These are phyloP conservation scores for Marsdenia floribunda DNA, from an alignment of 257 asterid species.

Conservation along the genomic window DNA sequence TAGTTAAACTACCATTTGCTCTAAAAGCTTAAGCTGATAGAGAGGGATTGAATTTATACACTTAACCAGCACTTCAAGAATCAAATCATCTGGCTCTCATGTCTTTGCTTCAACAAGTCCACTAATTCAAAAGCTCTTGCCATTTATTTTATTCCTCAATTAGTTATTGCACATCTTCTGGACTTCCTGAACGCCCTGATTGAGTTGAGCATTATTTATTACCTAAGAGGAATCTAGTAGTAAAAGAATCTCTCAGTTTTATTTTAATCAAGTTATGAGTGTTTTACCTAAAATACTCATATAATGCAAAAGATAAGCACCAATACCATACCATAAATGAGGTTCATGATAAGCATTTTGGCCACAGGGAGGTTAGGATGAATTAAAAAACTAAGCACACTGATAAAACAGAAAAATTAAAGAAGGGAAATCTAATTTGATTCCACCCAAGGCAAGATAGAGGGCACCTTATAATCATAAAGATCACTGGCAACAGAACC, in stretches of 20 bases:
- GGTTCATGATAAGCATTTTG: not conserved
- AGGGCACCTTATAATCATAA: constrained; percentile 75
- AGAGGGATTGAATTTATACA: too few relatives aligned
- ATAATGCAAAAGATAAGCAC: not conserved
- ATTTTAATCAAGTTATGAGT: not conserved
- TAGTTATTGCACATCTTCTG: not conserved
- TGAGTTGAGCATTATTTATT: not conserved
- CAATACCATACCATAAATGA: not conserved
- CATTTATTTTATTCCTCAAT: not conserved
- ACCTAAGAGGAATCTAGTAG: not conserved
- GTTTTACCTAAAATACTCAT: not conserved
- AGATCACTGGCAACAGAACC: constrained; percentile 89
- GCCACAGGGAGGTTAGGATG: not conserved
- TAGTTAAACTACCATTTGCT: too few relatives aligned
- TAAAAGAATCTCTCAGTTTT: not conserved
- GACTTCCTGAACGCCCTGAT: not conserved
- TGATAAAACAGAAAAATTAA: not conserved
- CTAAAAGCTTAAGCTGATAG: too few relatives aligned
- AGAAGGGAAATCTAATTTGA: not conserved
- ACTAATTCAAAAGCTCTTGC: not conserved
- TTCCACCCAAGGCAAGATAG: constrained; percentile 15
- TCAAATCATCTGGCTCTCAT: not conserved
- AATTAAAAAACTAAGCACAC: not conserved
- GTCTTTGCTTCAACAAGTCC: not conserved
- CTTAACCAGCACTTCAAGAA: not conserved